These are phyloP conservation scores for Rheum nobile DNA, from an alignment of 148 eudicot species.

Conservation along the genomic window DNA sequence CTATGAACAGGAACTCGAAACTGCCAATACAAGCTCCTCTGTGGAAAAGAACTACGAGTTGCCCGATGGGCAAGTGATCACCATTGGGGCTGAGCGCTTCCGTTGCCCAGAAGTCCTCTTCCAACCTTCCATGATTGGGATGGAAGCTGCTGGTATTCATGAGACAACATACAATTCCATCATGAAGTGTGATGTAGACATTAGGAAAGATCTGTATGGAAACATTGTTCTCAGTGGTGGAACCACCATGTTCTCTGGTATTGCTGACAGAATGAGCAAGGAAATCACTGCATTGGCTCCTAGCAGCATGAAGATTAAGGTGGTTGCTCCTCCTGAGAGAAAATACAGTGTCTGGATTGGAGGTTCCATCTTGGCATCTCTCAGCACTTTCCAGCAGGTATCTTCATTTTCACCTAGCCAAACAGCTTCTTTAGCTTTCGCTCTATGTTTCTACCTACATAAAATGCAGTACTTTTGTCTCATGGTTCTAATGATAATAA, in stretches of 20 bases:
- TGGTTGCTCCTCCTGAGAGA: conserved; percentile 35
- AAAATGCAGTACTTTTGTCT: neutral
- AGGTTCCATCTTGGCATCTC: conserved; percentile 35
- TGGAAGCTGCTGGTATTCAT: conserved; percentile 33
- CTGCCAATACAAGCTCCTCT: conserved; percentile 28
- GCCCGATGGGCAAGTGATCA: conserved; percentile 33
- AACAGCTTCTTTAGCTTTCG: too few relatives aligned
- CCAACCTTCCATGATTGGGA: conserved; percentile 31
- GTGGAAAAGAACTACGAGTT: conserved; percentile 30
- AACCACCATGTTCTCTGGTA: conserved; percentile 34
- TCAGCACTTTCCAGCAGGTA: conserved; percentile 40
- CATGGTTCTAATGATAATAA: neutral
- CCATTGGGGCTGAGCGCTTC: conserved; percentile 32
- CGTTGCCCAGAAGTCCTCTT: conserved; percentile 40
- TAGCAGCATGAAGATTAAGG: conserved; percentile 40
- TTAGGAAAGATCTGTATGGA: conserved; percentile 34
- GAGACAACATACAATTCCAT: conserved; percentile 34
- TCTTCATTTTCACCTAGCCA: neutral
- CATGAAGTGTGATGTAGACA: conserved; percentile 40
- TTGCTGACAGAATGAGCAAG: conserved; percentile 38
- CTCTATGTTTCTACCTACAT: neutral
- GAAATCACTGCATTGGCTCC: conserved; percentile 36
- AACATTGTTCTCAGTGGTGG: conserved; percentile 42
- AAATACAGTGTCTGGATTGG: conserved; percentile 42
- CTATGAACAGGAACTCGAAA: conserved; percentile 25